Conservation (phyloP, 2,329 filamentous ascomycete genomes). For the Diaporthe citri region DNA sequence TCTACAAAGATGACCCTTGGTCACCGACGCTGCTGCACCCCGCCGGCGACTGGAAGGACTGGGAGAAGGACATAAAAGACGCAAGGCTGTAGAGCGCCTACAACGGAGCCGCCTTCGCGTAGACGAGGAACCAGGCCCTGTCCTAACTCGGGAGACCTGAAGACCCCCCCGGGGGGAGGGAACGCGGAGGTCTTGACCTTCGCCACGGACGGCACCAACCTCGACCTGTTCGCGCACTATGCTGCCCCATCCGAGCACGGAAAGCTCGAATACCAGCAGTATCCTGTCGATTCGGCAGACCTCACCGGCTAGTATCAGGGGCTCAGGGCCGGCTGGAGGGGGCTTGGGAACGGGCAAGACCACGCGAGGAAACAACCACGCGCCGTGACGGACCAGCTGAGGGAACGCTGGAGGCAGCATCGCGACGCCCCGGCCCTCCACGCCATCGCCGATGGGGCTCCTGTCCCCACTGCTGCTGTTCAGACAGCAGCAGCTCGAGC, state of each 20-base stretch:
- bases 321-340: conserved; percentile 24
- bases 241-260: conserved; percentile 36
- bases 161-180: conserved; percentile 39
- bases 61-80: neutral
- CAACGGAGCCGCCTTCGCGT: conserved; percentile 43
- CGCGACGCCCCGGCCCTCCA: neutral
- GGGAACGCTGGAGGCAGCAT: neutral
- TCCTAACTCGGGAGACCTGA: conserved; percentile 37
- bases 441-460: neutral
- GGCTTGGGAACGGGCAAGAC: conserved; percentile 37
- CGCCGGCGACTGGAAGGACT: neutral
- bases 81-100: neutral
- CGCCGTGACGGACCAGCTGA: conserved; percentile 34
- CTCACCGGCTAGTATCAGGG: neutral
- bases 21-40: neutral
- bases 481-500: no score
- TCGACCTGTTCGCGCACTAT: conserved; percentile 48
- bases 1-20: neutral
- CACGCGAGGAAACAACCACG: conserved; percentile 36
- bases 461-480: neutral
- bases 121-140: conserved; percentile 46
- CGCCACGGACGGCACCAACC: conserved; percentile 45
- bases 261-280: neutral
- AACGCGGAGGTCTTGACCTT: conserved; percentile 46
- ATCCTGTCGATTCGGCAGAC: neutral